Evolutionary conservation across 1,284 basidiomycete genomes (phyloP), one percentile per base, ranked within the genome.

Genomic region (Neolentinus lepideus): DNA sequence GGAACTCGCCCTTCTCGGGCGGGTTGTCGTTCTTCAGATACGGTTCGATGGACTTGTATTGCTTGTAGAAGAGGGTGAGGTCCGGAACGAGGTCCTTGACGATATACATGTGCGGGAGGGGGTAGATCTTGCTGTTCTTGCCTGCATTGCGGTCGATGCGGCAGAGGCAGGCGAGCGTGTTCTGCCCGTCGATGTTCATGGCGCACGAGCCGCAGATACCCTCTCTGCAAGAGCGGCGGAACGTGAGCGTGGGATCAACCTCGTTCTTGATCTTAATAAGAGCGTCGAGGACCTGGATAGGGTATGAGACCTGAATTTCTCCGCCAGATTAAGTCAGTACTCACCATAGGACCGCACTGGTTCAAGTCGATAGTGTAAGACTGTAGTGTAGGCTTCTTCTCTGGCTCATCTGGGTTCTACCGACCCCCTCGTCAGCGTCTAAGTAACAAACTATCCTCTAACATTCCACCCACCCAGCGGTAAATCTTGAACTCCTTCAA

Each of bases 201-300:
- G 96, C 95, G 70, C 96, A 99, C 16, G 92, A 95, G 48, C 96
- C 97, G 67, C 97, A 98, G 66, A 98, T 99, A 59, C 96, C 96
- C 78, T 98, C 96, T 62, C 96, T 79, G 81, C 96, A 99, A 29
- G 93, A 97, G 56, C 95, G 85, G 57, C 95, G 88, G 81, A 98
- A 98, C 16, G 95, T 98, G 48, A 99, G 79, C 1, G 96, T 97
- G 6, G 96, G 90, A 76, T 98, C 96, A 25, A 95, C 69, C 73
- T 98, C 95, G 73, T 98, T 98, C 84, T 99, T 99, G 72, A 99
- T 98, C 77, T 99, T 98, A 77, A 98, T 97, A 64, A 96, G 83
- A 1, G 90, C 92, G 65, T 96, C 94, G 51, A 95, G 84, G 54
- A 95, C 77, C 90, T 86, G 58, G 25, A 52, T 4, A 10, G 3